phyloP scores from a whole-genome alignment of 305 asterid species.

The Nicotiana rustica region DNA sequence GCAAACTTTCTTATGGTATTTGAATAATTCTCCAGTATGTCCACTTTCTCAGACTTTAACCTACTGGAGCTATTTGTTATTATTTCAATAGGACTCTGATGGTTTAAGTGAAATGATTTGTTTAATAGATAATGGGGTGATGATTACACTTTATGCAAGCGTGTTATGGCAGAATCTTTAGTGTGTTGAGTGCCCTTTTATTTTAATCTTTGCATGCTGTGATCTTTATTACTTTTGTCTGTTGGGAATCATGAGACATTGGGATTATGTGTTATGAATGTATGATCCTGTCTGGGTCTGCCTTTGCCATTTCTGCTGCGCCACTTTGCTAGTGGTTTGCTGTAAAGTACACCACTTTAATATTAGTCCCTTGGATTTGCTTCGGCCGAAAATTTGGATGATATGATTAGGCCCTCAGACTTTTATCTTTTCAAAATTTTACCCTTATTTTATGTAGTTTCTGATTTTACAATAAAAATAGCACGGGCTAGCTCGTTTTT shows the following conservation, averaged over 20 bases:
- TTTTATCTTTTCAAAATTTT: background rate
- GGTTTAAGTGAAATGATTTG: background rate
- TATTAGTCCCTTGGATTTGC: background rate
- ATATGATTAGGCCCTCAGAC: background rate
- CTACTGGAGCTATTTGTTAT: constrained; percentile 25
- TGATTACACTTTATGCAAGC: constrained; percentile 33
- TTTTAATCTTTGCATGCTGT: constrained; percentile 32
- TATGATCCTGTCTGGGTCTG: constrained; percentile 1
- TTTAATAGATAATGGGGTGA: constrained; percentile 32
- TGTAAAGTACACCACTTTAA: constrained; percentile 28
- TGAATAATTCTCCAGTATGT: constrained; percentile 24
- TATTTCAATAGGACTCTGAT: background rate
- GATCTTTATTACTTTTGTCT: constrained; percentile 29
- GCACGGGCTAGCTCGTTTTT: too few relatives aligned
- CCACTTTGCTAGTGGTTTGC: constrained; percentile 28
- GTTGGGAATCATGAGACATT: constrained; percentile 33
- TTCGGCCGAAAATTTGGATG: background rate
- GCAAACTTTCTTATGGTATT: background rate
- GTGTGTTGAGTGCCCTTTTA: constrained; percentile 13
- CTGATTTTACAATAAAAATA: too few relatives aligned
- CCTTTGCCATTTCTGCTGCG: background rate
- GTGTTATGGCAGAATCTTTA: constrained; percentile 31
- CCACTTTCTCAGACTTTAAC: background rate
- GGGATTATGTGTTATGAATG: constrained; percentile 19
- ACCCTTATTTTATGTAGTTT: background rate